These are phyloP conservation scores for Davidsoniella virescens DNA, from an alignment of 2,329 filamentous ascomycete species.

Conservation along the genomic window DNA sequence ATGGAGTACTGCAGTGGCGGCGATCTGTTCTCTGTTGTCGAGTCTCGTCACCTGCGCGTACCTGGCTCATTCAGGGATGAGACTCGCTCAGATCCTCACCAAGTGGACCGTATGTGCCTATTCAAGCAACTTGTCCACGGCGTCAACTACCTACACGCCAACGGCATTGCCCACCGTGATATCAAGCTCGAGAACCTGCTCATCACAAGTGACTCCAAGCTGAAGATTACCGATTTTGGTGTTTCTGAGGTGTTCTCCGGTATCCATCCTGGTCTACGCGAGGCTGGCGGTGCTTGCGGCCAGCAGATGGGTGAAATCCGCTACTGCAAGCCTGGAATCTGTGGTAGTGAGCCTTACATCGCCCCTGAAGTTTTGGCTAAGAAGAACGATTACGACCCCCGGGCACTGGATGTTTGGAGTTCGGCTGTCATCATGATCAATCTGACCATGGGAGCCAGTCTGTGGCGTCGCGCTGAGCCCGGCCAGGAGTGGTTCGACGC, in stretches of 20 bases:
- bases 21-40: slow-evolving; percentile 61
- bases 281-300: slow-evolving; percentile 57
- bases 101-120: slow-evolving; percentile 58
- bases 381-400: slow-evolving; percentile 50
- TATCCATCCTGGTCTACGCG: slow-evolving; percentile 60
- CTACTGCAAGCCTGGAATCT: slow-evolving; percentile 62
- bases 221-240: slow-evolving; percentile 87
- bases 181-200: slow-evolving; percentile 82
- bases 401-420: slow-evolving; percentile 72
- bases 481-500: slow-evolving; percentile 44
- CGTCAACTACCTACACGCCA: slow-evolving; percentile 62
- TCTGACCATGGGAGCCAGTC: slow-evolving; percentile 52
- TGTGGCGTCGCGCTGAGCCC: slow-evolving; percentile 55
- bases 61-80: neutral
- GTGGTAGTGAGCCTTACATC: slow-evolving; percentile 74
- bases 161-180: slow-evolving; percentile 80
- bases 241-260: slow-evolving; percentile 76
- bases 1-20: slow-evolving; percentile 85
- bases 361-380: slow-evolving; percentile 69
- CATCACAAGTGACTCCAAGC: slow-evolving; percentile 59
- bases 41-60: slow-evolving; percentile 49
- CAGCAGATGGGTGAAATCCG: slow-evolving; percentile 55
- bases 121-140: slow-evolving; percentile 83
- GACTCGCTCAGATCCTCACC: slow-evolving; percentile 12
- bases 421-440: slow-evolving; percentile 70